Evolutionary conservation across 1,284 basidiomycete species (phyloP), one percentile per base, ranked within the genome.

Genomic region (Tilletia walkeri): DNA sequence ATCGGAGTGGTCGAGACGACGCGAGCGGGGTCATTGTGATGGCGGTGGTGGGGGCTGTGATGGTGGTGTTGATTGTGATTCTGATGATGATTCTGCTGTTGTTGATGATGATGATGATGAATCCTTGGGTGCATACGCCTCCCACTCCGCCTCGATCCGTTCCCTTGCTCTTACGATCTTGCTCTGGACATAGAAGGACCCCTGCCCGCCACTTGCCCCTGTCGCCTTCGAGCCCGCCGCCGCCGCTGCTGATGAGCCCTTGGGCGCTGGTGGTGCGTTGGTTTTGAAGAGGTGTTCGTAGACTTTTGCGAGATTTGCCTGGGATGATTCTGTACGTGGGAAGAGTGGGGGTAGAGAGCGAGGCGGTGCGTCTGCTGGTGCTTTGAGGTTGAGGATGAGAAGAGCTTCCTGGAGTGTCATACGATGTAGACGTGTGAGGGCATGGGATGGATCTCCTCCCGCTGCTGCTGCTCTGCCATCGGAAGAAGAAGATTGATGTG

Each of bases 371-470:
- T 30, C 20, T 34, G 56, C n/a, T 7, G 50, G 50, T 20, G 50
- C 89, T 85, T 95, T 96, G 54, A 90, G 86, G 84, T 99, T 98
- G 76, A 99, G 86, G 81, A 99, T 95, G 72, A 97, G 86, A 78
- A 91, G 90, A 34, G 96, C 96, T 86, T 99, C 96, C 76, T 99
- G 95, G 75, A 96, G 82, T 30, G 93, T 94, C 95, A 99, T 96
- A 61, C 91, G 89, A 81, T 95, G 90, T 76, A 92, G 88, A 72
- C 91, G 88, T 68, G 92, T 81, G 34, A 82, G 74, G 65, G 75
- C 71, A 59, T 80, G 78, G 9, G 75, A 76, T 14, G 78, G 69
- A 54, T 77, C 75, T 24, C 75, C 77, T 66, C 84, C 84, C 48
- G 74, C 77, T 34, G 79, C 75, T 2, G 79, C 77, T 53, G 80